Evolutionary conservation across 345 rosid species (phyloP), one percentile per base, ranked within the genome.

Genomic region (Sonneratia alba): DNA sequence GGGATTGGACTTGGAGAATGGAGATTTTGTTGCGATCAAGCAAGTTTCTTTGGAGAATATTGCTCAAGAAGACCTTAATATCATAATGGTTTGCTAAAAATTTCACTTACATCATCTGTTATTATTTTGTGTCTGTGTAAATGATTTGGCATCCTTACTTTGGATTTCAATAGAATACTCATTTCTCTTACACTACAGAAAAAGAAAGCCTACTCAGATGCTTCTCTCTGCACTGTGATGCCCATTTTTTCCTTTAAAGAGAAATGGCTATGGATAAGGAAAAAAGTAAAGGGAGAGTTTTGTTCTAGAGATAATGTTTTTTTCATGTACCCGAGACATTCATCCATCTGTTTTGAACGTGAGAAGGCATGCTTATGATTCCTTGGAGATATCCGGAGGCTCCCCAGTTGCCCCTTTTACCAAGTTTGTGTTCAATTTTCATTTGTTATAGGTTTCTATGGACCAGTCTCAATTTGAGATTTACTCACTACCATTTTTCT

Each of bases 1-100:
- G 83, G 99, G 99, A 62, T 81, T 95, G 85, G 98, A 92, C 89
- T 83, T 95, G 92, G 99, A 95, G 83, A 95, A 92, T 83, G 98
- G 97, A 72, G 99, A 92, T 77, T 92, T 95, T 79, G 98, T 95
- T 72, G 99, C 98, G 1, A 92, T 95, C 71, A 95, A 95, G 76
- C 99, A 95, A 87, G 97, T 95, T 67, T 95, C 99, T 1, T 76
- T 95, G 87, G 98, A 95, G 81, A 95, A 92, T 81, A 95, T 95
- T 74, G 94, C 91, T 21, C 99, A 92, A 72, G 99, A 95, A 85
- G 99, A 92, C 81, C 99, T 95, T 74, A 95, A 95, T 75, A 85
- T 90, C 56, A 95, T 95, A 63, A 95, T 92, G 99, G 99, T 92
- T 77, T 74, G 89, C 42, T 11, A 42, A 68, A 45, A 15, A n/a